phyloP scores from a whole-genome alignment of 192 early-diverging fungal species.

The Mortierella hygrophila region DNA sequence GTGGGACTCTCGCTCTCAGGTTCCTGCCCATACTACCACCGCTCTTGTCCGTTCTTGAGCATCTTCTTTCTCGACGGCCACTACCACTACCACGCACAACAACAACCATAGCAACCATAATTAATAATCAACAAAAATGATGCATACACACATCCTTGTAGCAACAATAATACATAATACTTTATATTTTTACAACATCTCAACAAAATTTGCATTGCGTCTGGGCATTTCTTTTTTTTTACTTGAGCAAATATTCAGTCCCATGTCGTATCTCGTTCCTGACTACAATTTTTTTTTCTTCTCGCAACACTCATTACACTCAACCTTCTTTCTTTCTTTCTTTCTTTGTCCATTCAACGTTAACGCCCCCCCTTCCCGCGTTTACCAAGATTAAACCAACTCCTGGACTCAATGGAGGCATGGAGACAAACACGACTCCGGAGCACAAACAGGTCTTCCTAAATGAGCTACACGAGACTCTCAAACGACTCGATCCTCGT shows the following conservation, averaged over 20 bases:
- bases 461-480: conserved; percentile 39
- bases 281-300: too few species aligned
- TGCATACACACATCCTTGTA: neutral
- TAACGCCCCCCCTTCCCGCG: too few species aligned
- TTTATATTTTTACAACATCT: neutral
- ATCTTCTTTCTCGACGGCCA: neutral
- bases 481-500: conserved; percentile 29
- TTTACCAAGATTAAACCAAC: too few species aligned
- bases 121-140: neutral
- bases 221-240: neutral
- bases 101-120: neutral
- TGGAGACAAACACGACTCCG: neutral
- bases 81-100: neutral
- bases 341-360: too few species aligned
- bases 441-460: conserved; percentile 23
- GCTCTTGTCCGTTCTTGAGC: neutral
- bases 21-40: neutral
- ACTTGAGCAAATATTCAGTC: neutral
- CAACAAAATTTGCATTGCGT: neutral
- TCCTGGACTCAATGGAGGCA: neutral
- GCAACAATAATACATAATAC: neutral
- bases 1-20: conserved; percentile 45
- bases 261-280: too few species aligned
- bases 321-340: too few species aligned
- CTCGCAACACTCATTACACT: too few species aligned